phyloP scores from a whole-genome alignment of 768 basidiomycete species.

The Naematelia encephala region DNA sequence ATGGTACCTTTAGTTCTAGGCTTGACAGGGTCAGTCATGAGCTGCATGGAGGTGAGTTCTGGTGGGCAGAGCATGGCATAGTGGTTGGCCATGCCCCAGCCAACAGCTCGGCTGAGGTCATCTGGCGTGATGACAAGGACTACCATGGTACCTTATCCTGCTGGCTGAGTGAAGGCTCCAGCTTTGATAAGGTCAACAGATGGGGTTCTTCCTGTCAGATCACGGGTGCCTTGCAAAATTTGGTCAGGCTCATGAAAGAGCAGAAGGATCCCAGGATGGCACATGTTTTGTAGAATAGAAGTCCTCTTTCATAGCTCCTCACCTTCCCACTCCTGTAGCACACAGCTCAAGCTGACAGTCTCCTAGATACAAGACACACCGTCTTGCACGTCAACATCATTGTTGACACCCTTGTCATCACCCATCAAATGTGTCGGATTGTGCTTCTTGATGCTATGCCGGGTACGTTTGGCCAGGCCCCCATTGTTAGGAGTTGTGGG shows the following conservation, averaged over 20 bases:
- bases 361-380: too few relatives aligned
- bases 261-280: too few relatives aligned
- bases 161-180: neutral
- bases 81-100: slow-evolving; percentile 2
- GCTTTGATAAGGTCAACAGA: neutral
- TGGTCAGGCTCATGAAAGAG: too few relatives aligned
- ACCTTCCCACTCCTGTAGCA: too few relatives aligned
- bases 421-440: neutral
- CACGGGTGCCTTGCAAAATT: slow-evolving; percentile 1
- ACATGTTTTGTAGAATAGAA: too few relatives aligned
- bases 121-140: neutral
- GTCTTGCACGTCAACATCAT: too few relatives aligned
- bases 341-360: too few relatives aligned
- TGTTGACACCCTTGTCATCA: too few relatives aligned
- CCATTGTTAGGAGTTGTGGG: neutral
- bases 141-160: neutral
- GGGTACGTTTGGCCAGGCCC: neutral
- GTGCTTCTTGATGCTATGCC: neutral
- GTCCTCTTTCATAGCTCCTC: too few relatives aligned
- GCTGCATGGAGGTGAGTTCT: slow-evolving; percentile 6
- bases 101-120: neutral
- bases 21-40: neutral
- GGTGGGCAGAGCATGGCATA: slow-evolving; percentile 4
- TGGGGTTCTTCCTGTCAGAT: slow-evolving; percentile 7
- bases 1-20: neutral